Percentiles rank a stretch among this genome's conserved stretches.
These are phyloP conservation scores for Pseudogymnoascus sp. DNA, from an alignment of 2,329 filamentous ascomycete species.

Conservation along the genomic window DNA sequence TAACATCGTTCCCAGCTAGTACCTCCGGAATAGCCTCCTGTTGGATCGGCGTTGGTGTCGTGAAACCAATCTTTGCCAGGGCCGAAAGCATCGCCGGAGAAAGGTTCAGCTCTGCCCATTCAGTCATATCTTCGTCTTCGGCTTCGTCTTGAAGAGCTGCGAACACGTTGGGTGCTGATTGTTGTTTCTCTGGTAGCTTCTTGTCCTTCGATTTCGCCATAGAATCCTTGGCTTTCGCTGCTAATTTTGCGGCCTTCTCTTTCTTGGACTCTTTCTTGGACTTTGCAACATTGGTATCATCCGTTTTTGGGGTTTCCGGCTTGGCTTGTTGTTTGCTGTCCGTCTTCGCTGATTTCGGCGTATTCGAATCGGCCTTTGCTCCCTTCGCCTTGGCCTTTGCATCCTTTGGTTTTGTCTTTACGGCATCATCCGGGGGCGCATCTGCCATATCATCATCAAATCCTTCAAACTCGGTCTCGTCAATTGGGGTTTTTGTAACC, in stretches of 20 bases:
- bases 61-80: conserved; percentile 73
- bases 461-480: conserved; percentile 57
- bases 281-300: conserved; percentile 18
- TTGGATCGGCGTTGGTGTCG: conserved; percentile 78
- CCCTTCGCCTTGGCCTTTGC: conserved; percentile 23
- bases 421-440: background rate
- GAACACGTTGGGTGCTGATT: conserved; percentile 23
- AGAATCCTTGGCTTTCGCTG: conserved; percentile 23
- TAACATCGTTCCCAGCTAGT: conserved; percentile 76
- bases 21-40: conserved; percentile 73
- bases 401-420: conserved; percentile 16
- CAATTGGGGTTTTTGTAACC: conserved; percentile 25
- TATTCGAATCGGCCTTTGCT: conserved; percentile 13
- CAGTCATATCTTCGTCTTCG: conserved; percentile 64
- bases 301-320: conserved; percentile 18
- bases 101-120: conserved; percentile 70
- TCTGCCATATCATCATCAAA: conserved; percentile 47
- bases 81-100: conserved; percentile 66
- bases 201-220: conserved; percentile 28
- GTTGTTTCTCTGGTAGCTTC: conserved; percentile 21
- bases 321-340: conserved; percentile 22
- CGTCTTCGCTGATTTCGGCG: conserved; percentile 18
- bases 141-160: conserved; percentile 45
- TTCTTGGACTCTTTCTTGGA: conserved; percentile 27
- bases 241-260: conserved; percentile 23